Percentiles rank a stretch among this genome's conserved stretches.
Evolutionary conservation across 2,329 filamentous ascomycete genomes (phyloP).

Genomic region (Colletotrichum euphorbiae): DNA sequence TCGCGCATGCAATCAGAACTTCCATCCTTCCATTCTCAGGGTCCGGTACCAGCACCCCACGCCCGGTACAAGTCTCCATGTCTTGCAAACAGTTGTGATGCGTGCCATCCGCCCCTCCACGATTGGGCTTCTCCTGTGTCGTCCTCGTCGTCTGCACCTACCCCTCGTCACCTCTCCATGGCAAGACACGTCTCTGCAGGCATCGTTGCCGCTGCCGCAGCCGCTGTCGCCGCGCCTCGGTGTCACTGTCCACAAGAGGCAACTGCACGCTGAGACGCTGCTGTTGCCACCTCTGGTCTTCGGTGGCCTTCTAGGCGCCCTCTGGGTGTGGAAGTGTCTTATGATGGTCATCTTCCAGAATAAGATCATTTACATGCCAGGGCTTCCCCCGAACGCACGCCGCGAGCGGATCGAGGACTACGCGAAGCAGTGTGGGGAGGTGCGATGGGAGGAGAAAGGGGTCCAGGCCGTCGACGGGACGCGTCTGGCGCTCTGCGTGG

Average conservation of each 20-base stretch:
- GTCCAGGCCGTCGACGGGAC: slow-evolving; percentile 74
- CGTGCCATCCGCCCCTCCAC: slow-evolving; percentile 42
- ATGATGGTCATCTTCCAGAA: slow-evolving; percentile 85
- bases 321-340: slow-evolving; percentile 76
- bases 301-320: slow-evolving; percentile 69
- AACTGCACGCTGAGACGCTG: slow-evolving; percentile 53
- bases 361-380: slow-evolving; percentile 85
- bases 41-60: slow-evolving; percentile 16
- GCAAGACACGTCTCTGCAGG: slow-evolving; percentile 34
- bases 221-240: slow-evolving; percentile 17
- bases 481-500: slow-evolving; percentile 69
- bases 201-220: slow-evolving; percentile 11
- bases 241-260: slow-evolving; percentile 43
- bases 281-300: slow-evolving; percentile 77
- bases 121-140: slow-evolving; percentile 40
- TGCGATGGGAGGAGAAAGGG: slow-evolving; percentile 75
- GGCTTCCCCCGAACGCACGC: slow-evolving; percentile 77
- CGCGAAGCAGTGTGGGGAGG: slow-evolving; percentile 65
- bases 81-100: slow-evolving; percentile 42
- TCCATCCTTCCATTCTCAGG: slow-evolving; percentile 14
- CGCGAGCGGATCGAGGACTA: slow-evolving; percentile 76
- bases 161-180: slow-evolving; percentile 18
- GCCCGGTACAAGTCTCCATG: slow-evolving; percentile 27
- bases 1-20: slow-evolving; percentile 16
- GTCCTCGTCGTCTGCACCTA: slow-evolving; percentile 17